Conservation (phyloP, 805 yeast genomes). For the Candida pseudofarinosa region DNA sequence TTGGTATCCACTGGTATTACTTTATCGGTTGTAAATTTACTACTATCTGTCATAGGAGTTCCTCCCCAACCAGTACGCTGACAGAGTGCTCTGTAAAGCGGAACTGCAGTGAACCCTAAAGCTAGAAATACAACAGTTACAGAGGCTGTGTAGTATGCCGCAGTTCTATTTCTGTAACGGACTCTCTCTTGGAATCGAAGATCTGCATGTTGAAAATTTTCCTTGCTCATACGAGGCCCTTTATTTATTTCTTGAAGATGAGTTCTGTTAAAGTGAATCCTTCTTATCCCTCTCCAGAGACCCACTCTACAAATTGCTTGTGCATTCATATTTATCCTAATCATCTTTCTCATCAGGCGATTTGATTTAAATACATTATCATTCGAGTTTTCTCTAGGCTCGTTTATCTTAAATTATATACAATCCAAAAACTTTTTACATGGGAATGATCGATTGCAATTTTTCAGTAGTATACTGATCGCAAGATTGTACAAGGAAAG, state of each 20-base stretch:
- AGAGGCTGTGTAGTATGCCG: conserved; percentile 65
- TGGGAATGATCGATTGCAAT: conserved; percentile 12
- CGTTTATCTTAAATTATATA: background rate
- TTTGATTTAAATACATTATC: too few species aligned
- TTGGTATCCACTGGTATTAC: conserved; percentile 84
- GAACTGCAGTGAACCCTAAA: conserved; percentile 85
- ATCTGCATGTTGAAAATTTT: background rate
- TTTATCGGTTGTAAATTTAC: conserved; percentile 80
- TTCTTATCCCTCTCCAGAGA: background rate
- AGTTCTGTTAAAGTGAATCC: background rate
- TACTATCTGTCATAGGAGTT: conserved; percentile 80
- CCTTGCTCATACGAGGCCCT: background rate
- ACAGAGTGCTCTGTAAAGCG: conserved; percentile 86
- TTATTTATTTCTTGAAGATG: background rate
- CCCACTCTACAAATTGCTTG: background rate
- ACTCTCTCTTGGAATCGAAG: conserved; percentile 14
- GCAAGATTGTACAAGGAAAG: conserved; percentile 28
- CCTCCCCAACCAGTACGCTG: conserved; percentile 97
- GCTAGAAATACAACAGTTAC: conserved; percentile 68
- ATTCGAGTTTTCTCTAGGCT: background rate
- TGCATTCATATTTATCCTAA: background rate
- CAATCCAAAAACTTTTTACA: background rate
- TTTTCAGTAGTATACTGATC: conserved; percentile 34
- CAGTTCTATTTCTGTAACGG: conserved; percentile 44
- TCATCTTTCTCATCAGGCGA: background rate